phyloP scores from a whole-genome alignment of 805 yeast genomes.

The Nakazawaea holstii region DNA sequence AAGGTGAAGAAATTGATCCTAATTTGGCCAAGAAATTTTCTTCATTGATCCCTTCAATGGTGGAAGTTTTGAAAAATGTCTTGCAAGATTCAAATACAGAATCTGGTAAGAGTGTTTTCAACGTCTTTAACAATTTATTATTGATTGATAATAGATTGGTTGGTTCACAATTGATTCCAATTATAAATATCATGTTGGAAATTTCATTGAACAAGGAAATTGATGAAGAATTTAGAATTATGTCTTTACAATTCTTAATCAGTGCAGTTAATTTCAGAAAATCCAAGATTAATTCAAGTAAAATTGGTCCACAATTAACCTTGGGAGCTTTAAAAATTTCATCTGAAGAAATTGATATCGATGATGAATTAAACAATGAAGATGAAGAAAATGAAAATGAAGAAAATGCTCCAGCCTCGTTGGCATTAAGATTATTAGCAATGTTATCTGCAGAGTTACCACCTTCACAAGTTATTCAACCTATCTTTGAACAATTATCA shows the following conservation, averaged over 20 bases:
- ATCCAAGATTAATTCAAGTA: constrained; percentile 70
- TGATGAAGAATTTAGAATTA: constrained; percentile 79
- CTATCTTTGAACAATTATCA: constrained; percentile 63
- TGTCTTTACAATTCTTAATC: constrained; percentile 79
- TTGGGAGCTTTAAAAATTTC: constrained; percentile 70
- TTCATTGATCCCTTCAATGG: constrained; percentile 70
- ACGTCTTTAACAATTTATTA: constrained; percentile 75
- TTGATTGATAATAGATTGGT: constrained; percentile 72
- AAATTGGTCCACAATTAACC: constrained; percentile 79
- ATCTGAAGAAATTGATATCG: constrained; percentile 70
- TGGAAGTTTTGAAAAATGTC: constrained; percentile 72
- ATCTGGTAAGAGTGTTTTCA: constrained; percentile 70
- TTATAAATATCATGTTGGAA: constrained; percentile 71
- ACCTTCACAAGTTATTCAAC: constrained; percentile 84
- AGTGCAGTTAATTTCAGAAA: constrained; percentile 77
- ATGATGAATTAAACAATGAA: constrained; percentile 68
- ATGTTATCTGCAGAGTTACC: constrained; percentile 81
- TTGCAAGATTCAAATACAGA: constrained; percentile 67
- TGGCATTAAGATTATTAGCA: constrained; percentile 77
- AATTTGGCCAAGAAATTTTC: constrained; percentile 50
- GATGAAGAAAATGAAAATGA: constrained; percentile 92
- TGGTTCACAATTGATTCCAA: constrained; percentile 65
- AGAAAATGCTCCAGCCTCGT: constrained; percentile 72
- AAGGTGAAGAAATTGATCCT: constrained; percentile 39
- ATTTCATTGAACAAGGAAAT: constrained; percentile 59